Conservation (phyloP, 768 basidiomycete species). For the Mrakia gelida region DNA sequence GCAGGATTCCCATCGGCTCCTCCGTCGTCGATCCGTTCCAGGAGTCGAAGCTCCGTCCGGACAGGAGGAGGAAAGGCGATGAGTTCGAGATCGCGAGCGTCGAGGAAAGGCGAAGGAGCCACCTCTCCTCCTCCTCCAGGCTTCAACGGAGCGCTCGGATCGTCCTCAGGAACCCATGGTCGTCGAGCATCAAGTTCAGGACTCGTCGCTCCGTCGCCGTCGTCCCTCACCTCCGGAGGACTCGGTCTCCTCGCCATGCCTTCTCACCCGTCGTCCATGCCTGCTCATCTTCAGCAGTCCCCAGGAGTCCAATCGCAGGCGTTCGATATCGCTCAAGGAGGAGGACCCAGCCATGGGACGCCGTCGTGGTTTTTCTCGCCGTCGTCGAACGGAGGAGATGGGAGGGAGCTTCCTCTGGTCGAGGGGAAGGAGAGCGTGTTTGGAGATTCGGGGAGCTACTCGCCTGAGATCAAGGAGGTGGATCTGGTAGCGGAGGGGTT, state of each 20-base stretch:
- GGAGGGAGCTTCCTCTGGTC: conserved; percentile 13
- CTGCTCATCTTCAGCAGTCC: background rate
- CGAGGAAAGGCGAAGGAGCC: background rate
- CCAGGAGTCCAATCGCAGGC: background rate
- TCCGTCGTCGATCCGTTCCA: conserved; percentile 5
- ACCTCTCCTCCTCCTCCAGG: background rate
- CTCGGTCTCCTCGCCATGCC: conserved; percentile 20
- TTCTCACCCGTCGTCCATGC: background rate
- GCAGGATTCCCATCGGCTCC: conserved; percentile 6
- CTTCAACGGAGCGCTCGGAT: conserved; percentile 1
- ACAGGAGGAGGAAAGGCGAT: conserved; percentile 13
- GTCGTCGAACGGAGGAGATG: background rate
- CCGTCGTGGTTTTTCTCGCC: conserved; percentile 22
- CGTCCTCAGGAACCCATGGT: background rate
- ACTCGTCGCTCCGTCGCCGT: background rate
- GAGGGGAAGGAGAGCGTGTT: conserved; percentile 9
- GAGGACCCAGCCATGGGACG: background rate
- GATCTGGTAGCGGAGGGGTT: conserved; percentile 8
- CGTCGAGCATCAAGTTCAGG: background rate
- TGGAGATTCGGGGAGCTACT: background rate
- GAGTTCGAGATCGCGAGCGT: conserved; percentile 1
- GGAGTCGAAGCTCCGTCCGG: conserved; percentile 23
- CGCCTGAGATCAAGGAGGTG: background rate
- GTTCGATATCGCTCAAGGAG: background rate
- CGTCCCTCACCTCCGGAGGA: conserved; percentile 19